Evolutionary conservation across 2,329 filamentous ascomycete genomes (phyloP).

Genomic region (Bretziella fagacearum): DNA sequence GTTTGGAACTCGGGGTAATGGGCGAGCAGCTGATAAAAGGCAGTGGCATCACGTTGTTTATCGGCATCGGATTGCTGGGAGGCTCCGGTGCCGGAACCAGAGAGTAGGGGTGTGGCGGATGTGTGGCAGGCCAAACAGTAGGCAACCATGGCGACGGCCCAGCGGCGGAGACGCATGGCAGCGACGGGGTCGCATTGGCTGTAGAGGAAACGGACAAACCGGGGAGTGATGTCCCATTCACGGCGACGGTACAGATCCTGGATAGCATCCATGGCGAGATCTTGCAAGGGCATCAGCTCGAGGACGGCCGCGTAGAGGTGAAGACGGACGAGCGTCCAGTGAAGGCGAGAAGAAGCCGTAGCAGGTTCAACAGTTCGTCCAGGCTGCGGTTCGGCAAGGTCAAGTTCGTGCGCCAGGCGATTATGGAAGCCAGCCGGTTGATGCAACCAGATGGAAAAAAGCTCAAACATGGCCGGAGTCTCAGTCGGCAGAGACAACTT

Average conservation of each 20-base stretch:
- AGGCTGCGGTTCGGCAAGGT: conserved; percentile 15
- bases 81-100: conserved; percentile 18
- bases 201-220: conserved; percentile 36
- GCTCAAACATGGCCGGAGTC: conserved; percentile 33
- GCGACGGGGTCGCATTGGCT: conserved; percentile 32
- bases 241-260: conserved; percentile 41
- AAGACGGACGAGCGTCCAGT: conserved; percentile 39
- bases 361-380: conserved; percentile 17
- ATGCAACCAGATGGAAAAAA: conserved; percentile 35
- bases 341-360: conserved; percentile 25
- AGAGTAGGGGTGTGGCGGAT: neutral
- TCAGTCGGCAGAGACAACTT: conserved; percentile 30
- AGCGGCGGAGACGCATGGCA: conserved; percentile 37
- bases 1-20: conserved; percentile 29
- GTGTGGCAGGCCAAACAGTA: conserved; percentile 29
- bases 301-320: conserved; percentile 40
- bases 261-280: conserved; percentile 39
- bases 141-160: conserved; percentile 44
- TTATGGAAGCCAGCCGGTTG: conserved; percentile 22
- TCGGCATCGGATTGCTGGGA: conserved; percentile 8
- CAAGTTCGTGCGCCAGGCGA: conserved; percentile 28
- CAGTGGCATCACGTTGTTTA: conserved; percentile 16
- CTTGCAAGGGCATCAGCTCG: conserved; percentile 34
- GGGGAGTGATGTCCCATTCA: conserved; percentile 40
- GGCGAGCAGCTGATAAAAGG: conserved; percentile 28